Evolutionary conservation across 108 stramenopile genomes (phyloP).

Genomic region (Bacterosira constricta): DNA sequence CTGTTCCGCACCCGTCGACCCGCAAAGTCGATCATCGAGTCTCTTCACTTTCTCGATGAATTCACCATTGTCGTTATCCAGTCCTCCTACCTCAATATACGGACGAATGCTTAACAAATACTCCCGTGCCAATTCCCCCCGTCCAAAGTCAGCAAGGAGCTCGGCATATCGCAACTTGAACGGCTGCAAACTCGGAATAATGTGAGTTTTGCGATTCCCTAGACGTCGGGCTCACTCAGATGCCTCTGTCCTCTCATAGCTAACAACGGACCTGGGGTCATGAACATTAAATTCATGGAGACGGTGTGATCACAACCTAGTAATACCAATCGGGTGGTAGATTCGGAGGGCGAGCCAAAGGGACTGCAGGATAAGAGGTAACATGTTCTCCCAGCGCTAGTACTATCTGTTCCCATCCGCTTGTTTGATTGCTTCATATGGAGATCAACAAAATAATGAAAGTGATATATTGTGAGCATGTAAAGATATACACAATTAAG

Average conservation of each 20-base stretch:
- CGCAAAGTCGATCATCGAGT: conserved; percentile 52
- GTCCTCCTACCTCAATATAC: conserved; percentile 49
- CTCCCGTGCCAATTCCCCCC: conserved; percentile 48
- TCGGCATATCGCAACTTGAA: conserved; percentile 83
- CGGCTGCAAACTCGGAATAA: conserved; percentile 68
- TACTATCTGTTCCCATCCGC: conserved; percentile 78
- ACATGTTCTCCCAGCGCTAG: conserved; percentile 82
- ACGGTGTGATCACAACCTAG: conserved; percentile 71
- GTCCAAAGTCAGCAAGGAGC: conserved; percentile 72
- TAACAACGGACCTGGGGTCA: conserved; percentile 61
- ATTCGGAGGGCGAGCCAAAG: conserved; percentile 47
- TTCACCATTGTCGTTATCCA: conserved; percentile 12
- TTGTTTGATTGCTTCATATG: conserved; percentile 77
- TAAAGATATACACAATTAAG: background rate
- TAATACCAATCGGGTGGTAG: conserved; percentile 56
- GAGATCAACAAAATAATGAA: too few relatives aligned
- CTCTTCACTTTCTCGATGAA: conserved; percentile 38
- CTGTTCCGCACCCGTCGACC: conserved; percentile 16
- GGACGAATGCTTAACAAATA: conserved; percentile 66
- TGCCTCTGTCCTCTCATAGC: conserved; percentile 83
- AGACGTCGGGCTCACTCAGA: conserved; percentile 89
- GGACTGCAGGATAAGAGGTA: conserved; percentile 81
- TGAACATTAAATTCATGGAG: conserved; percentile 41
- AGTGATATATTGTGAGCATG: too few relatives aligned
- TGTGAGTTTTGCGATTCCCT: conserved; percentile 73